A percentile compares a stretch with the other conserved stretches of the same genome.
phyloP scores from a whole-genome alignment of 805 yeast species.

The Peterozyma xylosa region DNA sequence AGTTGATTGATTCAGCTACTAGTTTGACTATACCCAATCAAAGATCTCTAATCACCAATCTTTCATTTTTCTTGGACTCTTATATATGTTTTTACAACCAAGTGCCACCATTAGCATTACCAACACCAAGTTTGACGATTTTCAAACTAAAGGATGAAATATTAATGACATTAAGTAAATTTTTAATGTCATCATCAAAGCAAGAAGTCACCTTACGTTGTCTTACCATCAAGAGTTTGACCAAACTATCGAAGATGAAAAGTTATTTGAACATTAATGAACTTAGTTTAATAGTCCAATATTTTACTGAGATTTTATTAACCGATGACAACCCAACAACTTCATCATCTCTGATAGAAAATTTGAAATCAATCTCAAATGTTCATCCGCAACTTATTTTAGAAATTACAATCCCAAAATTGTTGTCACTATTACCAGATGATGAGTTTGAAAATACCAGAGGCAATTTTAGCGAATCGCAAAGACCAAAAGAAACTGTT shows the following conservation, averaged over 20 bases:
- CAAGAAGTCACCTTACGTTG: conserved; percentile 65
- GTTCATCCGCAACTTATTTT: conserved; percentile 32
- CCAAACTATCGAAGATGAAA: conserved; percentile 43
- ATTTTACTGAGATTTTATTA: conserved; percentile 57
- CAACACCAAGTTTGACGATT: conserved; percentile 27
- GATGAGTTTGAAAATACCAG: conserved; percentile 21
- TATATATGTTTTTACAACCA: conserved; percentile 26
- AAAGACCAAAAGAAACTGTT: conserved; percentile 22
- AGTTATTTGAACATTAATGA: conserved; percentile 48
- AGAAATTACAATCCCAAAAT: conserved; percentile 42
- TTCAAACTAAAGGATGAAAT: conserved; percentile 54
- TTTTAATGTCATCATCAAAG: conserved; percentile 59
- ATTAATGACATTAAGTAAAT: conserved; percentile 58
- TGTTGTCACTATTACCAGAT: conserved; percentile 45
- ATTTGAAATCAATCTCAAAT: conserved; percentile 42
- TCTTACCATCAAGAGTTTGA: conserved; percentile 57
- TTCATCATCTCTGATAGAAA: conserved; percentile 42
- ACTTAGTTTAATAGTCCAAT: conserved; percentile 52
- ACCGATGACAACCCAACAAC: conserved; percentile 43
- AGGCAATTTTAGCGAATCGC: conserved; percentile 12
- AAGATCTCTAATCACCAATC: conserved; percentile 48
- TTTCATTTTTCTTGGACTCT: conserved; percentile 51
- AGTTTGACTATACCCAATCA: conserved; percentile 45
- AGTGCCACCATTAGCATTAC: conserved; percentile 4
- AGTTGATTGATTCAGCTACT: conserved; percentile 18